phyloP scores from a whole-genome alignment of 306 rosid genomes.

The Gynostemma pentaphyllum region DNA sequence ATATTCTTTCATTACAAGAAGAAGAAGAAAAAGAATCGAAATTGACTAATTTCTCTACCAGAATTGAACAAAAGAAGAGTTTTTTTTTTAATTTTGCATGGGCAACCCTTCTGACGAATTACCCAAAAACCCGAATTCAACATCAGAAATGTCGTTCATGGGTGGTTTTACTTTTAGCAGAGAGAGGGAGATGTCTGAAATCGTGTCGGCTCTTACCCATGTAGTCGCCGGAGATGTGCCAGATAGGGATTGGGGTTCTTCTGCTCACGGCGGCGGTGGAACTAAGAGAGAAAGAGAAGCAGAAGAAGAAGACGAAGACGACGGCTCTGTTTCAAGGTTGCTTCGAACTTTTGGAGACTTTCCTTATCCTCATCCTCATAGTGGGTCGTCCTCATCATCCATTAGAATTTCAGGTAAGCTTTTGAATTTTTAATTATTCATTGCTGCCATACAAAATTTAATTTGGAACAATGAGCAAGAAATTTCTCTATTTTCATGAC shows the following conservation, averaged over 20 bases:
- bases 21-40: not conserved
- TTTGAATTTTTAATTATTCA: not conserved
- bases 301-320: not conserved
- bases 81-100: not conserved
- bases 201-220: constrained; percentile 31
- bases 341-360: not conserved
- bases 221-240: constrained; percentile 24
- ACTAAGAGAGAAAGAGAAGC: not conserved
- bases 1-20: not conserved
- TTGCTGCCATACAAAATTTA: not conserved
- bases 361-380: no score
- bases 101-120: no score
- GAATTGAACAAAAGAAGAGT: not conserved
- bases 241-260: not conserved
- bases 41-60: not conserved
- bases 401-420: not conserved
- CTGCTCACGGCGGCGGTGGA: not conserved
- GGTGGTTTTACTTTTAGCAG: constrained; percentile 20
- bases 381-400: not conserved
- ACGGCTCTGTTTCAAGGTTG: not conserved
- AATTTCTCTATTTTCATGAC: no score
- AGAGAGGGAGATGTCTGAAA: constrained; percentile 30
- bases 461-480: no score
- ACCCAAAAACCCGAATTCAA: not conserved
- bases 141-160: not conserved